phyloP scores from a whole-genome alignment of 768 basidiomycete species.

The Kwoniella dejecticola region DNA sequence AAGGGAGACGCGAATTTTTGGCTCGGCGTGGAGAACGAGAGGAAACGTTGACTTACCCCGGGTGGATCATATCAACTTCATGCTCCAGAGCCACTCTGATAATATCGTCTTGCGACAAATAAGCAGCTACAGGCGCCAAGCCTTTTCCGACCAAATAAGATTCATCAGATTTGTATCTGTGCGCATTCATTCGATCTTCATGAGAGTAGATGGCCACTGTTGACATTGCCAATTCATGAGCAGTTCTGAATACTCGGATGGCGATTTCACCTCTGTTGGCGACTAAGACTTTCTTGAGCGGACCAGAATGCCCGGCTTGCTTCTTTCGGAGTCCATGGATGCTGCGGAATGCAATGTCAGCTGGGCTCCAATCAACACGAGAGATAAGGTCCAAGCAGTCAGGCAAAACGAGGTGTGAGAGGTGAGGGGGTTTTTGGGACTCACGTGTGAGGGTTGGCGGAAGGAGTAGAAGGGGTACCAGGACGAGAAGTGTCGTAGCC shows the following conservation, averaged over 20 bases:
- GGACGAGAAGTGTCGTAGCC: conserved; percentile 40
- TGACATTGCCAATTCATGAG: conserved; percentile 98
- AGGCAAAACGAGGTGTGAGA: neutral
- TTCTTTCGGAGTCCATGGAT: conserved; percentile 52
- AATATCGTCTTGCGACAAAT: conserved; percentile 96
- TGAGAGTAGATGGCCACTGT: conserved; percentile 98
- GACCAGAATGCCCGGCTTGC: conserved; percentile 54
- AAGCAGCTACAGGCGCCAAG: conserved; percentile 91
- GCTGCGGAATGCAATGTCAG: conserved; percentile 23
- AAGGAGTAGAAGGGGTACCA: conserved; percentile 31
- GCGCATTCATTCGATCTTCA: conserved; percentile 94
- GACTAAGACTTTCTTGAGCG: conserved; percentile 57
- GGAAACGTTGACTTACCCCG: conserved; percentile 65
- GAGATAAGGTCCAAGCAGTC: neutral
- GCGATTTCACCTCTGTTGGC: conserved; percentile 78
- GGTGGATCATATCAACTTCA: conserved; percentile 99
- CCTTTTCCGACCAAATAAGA: conserved; percentile 98
- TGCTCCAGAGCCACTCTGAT: conserved; percentile 95
- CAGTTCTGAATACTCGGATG: conserved; percentile 95
- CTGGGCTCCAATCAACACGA: neutral
- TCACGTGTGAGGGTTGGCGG: conserved; percentile 28
- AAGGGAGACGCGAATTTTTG: neutral
- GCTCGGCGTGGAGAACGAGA: neutral
- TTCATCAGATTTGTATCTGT: conserved; percentile 99
- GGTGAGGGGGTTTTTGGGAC: conserved; percentile 7